Percentiles rank a stretch among this genome's conserved stretches.
Evolutionary conservation across 768 basidiomycete genomes (phyloP).

Genomic region (Antrodiella citrinella): DNA sequence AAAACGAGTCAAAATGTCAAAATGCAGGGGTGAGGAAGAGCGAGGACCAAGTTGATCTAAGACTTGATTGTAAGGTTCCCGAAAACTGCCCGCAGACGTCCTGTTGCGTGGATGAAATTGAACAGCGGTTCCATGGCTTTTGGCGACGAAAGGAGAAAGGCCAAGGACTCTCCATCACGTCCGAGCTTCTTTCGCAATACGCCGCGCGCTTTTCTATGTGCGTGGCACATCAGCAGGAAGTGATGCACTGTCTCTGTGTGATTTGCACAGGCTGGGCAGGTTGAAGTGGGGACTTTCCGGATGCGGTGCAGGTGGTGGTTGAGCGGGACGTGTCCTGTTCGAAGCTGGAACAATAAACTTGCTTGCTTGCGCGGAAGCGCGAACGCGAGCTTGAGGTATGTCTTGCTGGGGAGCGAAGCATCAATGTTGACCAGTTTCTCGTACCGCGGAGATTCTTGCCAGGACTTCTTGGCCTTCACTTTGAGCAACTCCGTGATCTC

Average conservation of each 20-base stretch:
- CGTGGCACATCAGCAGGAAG: no score
- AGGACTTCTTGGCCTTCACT: no score
- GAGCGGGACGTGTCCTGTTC: constrained; percentile 25
- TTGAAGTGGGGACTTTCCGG: neutral
- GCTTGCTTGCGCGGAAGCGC: constrained; percentile 11
- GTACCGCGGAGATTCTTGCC: no score
- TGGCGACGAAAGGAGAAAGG: neutral
- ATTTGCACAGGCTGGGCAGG: constrained; percentile 9
- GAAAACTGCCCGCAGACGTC: neutral
- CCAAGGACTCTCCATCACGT: neutral
- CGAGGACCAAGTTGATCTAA: no score
- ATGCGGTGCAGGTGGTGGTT: constrained; percentile 19
- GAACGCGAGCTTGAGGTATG: neutral
- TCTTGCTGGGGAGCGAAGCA: neutral
- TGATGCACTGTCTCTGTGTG: constrained; percentile 14
- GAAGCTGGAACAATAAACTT: constrained; percentile 21
- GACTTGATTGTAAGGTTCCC: no score
- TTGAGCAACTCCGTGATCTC: no score
- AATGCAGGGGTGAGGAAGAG: no score
- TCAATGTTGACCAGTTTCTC: neutral
- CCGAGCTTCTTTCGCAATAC: constrained; percentile 1
- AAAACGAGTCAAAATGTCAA: no score
- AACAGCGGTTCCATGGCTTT: no score
- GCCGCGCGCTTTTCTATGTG: neutral
- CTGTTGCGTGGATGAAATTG: constrained; percentile 4